Evolutionary conservation across 2,329 filamentous ascomycete genomes (phyloP), one percentile per base, ranked within the genome.

Genomic region (Talaromyces sp.): DNA sequence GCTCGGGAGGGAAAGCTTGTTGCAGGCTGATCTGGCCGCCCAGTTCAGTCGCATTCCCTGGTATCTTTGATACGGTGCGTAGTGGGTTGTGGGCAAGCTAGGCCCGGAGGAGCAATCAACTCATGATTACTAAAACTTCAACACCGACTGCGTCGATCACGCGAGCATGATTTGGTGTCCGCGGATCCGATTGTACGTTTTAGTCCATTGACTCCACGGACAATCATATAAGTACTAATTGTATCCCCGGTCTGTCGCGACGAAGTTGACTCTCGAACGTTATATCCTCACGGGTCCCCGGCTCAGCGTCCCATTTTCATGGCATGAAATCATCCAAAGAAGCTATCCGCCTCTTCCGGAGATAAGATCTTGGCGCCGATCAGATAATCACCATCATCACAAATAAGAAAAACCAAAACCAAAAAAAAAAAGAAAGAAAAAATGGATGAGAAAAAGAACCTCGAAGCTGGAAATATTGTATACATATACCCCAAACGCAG

Each of bases 321-420:
- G 31, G 5, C 31, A 35, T 52, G 31, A 37, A 33, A 35, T 21
- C 25, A 33, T 21, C 28, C 6, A 18, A 21, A 21, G 31, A 54
- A 54, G 50, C 50, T 21, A 37, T 54, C 50, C 31, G 50, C 31
- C 28, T 21, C 31, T 54, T 35, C 50, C 50, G 50, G 31, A 54
- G 50, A 23, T 54, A 54, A 54, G 50, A 54, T 54, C 50, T 37
- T 54, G 31, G 50, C 31, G 31, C 31, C 46, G 46, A 52, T 52
- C 28, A 54, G 28, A 48, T 48, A 25, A 48, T 39, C 40, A 46
- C 42, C 42, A 14, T 9, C 40, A 44, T 21, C 18, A 44, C 4
- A 42, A 3, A 42, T 21, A n/a, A 23, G 21, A n/a, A n/a, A n/a
- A n/a, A n/a, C n/a, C n/a, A n/a, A n/a, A n/a, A 14, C 18, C 14